A percentile compares a stretch with the other conserved stretches of the same genome.
These are phyloP conservation scores for Eucalyptus sp. DNA, from an alignment of 345 rosid genomes.

Conservation along the genomic window DNA sequence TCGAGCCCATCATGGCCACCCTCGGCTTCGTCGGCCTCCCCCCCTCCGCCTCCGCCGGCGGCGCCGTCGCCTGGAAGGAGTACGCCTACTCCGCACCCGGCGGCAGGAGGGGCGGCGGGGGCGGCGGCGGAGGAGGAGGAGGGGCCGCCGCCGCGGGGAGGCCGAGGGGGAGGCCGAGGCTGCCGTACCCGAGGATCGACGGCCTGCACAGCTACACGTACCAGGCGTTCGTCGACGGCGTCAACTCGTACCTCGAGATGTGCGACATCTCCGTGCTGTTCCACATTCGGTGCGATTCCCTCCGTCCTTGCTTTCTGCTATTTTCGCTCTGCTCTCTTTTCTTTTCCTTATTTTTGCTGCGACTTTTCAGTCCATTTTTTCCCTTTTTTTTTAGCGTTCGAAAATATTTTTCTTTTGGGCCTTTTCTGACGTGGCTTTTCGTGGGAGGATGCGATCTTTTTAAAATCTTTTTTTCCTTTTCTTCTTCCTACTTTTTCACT, in stretches of 20 bases:
- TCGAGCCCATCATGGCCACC: conserved; percentile 40
- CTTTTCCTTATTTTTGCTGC: neutral
- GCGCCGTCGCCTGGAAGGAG: conserved; percentile 19
- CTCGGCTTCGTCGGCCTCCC: conserved; percentile 35
- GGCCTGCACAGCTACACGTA: conserved; percentile 43
- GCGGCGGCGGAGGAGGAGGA: neutral
- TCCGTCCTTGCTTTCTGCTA: neutral
- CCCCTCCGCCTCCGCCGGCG: neutral
- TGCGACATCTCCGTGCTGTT: conserved; percentile 32
- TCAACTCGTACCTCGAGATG: conserved; percentile 38
- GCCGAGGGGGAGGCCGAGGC: conserved; percentile 12
- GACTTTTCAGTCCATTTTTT: neutral
- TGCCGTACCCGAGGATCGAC: conserved; percentile 49
- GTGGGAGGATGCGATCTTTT: neutral
- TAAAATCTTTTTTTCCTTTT: neutral
- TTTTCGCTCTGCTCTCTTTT: neutral
- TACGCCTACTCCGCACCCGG: conserved; percentile 16
- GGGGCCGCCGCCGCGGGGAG: neutral
- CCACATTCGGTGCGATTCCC: conserved; percentile 25
- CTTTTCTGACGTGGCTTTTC: neutral
- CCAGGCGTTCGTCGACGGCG: conserved; percentile 46
- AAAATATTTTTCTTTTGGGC: too few relatives aligned
- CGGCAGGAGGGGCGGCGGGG: neutral
- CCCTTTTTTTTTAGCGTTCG: neutral
- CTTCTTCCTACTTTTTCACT: neutral